These are phyloP conservation scores for Wickerhamiella spandovensis DNA, from an alignment of 805 yeast species.

Conservation along the genomic window DNA sequence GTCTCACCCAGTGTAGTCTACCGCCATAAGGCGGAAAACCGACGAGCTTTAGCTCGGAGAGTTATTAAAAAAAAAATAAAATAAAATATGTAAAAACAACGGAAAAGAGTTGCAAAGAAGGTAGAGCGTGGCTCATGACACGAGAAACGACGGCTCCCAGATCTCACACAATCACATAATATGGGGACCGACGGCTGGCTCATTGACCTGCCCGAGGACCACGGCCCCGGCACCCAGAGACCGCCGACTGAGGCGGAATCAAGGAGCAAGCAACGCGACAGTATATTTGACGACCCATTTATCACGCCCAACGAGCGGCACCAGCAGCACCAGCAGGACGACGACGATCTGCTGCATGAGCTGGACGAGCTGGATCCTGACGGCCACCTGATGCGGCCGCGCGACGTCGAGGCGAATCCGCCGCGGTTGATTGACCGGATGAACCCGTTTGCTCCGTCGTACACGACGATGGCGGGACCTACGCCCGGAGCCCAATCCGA, in stretches of 20 bases:
- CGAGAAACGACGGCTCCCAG: too few relatives aligned
- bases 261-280: not conserved
- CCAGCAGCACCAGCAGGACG: constrained; percentile 4
- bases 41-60: too few relatives aligned
- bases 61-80: too few relatives aligned
- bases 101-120: too few relatives aligned
- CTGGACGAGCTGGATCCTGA: constrained; percentile 15
- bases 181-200: constrained; percentile 18
- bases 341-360: constrained; percentile 11
- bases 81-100: too few relatives aligned
- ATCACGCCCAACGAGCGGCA: not conserved
- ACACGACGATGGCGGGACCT: not conserved
- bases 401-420: not conserved
- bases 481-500: constrained; percentile 10
- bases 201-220: constrained; percentile 10
- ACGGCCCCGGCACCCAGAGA: not conserved
- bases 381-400: not conserved
- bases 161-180: too few relatives aligned
- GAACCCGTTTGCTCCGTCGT: not conserved
- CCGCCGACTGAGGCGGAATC: not conserved
- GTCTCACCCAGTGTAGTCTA: too few relatives aligned
- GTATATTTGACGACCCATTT: constrained; percentile 1
- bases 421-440: not conserved
- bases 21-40: too few relatives aligned
- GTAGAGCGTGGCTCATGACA: too few relatives aligned